A percentile compares a stretch with the other conserved stretches of the same genome.
Evolutionary conservation across 495 filamentous ascomycete genomes (phyloP).

Genomic region (Amphirosellinia nigrospora): DNA sequence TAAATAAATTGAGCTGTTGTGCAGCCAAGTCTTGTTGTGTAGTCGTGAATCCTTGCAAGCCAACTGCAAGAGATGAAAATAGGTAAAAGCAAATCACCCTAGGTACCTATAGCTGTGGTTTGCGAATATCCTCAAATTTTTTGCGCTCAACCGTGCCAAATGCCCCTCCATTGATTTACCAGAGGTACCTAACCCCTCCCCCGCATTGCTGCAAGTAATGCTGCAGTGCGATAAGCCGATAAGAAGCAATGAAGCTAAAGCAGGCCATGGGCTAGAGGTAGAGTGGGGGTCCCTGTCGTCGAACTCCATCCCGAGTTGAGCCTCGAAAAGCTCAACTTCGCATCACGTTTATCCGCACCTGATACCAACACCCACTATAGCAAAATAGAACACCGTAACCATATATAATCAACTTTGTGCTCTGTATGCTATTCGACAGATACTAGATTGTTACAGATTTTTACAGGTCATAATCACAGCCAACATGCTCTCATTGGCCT

Average conservation of each 20-base stretch:
- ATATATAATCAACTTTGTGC: not conserved
- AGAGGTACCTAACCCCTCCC: conserved; percentile 25
- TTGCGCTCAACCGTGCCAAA: conserved; percentile 15
- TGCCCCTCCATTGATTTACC: conserved; percentile 22
- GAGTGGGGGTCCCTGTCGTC: conserved; percentile 14
- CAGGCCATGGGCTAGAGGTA: not conserved
- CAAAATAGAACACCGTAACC: not conserved
- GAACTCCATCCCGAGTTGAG: conserved; percentile 20
- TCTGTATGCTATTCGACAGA: not conserved
- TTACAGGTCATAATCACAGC: not conserved
- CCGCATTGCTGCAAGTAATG: conserved; percentile 18
- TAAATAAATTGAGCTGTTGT: not conserved
- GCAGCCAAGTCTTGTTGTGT: not conserved
- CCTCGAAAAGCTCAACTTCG: conserved; percentile 19
- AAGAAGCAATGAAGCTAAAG: not conserved
- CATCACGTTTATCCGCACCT: conserved; percentile 1
- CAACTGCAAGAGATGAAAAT: not conserved
- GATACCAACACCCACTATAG: no score
- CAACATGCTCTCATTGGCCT: conserved; percentile 93
- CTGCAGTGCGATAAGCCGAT: conserved; percentile 25
- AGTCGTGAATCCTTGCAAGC: not conserved
- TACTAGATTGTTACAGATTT: not conserved
- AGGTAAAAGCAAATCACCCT: not conserved
- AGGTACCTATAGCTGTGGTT: not conserved
- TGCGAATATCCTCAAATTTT: conserved; percentile 29